These are phyloP conservation scores for Begonia peltatifolia DNA, from an alignment of 306 rosid genomes.

Conservation along the genomic window DNA sequence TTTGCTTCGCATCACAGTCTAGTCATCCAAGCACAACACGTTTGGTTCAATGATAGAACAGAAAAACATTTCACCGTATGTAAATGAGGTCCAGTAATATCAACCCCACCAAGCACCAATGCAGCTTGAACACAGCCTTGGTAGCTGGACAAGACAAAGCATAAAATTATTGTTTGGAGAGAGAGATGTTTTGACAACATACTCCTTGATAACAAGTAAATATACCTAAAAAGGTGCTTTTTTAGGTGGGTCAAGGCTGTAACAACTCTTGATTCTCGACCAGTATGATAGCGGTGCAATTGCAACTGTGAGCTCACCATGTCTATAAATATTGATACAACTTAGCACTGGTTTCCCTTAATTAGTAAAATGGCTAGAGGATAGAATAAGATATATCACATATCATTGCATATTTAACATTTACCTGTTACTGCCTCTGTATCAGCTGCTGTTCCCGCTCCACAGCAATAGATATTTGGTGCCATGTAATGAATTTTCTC, in stretches of 20 bases:
- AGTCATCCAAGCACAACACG: slow-evolving; percentile 7
- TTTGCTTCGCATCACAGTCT: not conserved
- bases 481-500: slow-evolving; percentile 98
- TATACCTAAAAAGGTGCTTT: slow-evolving; percentile 42
- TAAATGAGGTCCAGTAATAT: slow-evolving; percentile 84
- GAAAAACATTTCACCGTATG: slow-evolving; percentile 55
- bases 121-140: slow-evolving; percentile 84
- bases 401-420: not conserved
- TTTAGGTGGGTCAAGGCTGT: slow-evolving; percentile 45
- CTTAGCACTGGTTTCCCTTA: slow-evolving; percentile 9
- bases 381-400: not conserved
- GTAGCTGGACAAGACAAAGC: slow-evolving; percentile 36
- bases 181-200: not conserved
- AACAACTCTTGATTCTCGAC: slow-evolving; percentile 53
- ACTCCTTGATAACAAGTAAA: not conserved
- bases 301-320: slow-evolving; percentile 97
- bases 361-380: not conserved
- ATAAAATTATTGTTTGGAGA: not conserved
- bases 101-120: slow-evolving; percentile 96
- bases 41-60: slow-evolving; percentile 4
- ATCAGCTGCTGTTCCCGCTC: slow-evolving; percentile 99
- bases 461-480: slow-evolving; percentile 92
- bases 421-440: slow-evolving; percentile 98
- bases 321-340: slow-evolving; percentile 31
- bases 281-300: slow-evolving; percentile 85